Conservation (phyloP, 164 flowering plant species). For the Paratinospora sagittata region DNA sequence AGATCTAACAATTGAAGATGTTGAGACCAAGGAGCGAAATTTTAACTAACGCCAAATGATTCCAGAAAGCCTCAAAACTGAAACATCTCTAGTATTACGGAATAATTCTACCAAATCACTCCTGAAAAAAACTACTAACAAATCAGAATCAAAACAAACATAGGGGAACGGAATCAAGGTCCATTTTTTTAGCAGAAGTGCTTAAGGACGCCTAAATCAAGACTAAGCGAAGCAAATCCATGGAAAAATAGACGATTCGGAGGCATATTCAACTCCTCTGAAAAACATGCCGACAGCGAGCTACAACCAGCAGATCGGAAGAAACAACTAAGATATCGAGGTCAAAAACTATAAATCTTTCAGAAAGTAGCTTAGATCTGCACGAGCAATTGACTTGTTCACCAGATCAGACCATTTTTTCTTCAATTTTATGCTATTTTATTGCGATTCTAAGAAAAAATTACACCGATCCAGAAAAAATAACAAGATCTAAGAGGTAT, state of each 20-base stretch:
- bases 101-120: background rate
- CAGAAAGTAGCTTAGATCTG: background rate
- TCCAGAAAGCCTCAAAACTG: constrained; percentile 1
- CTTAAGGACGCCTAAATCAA: background rate
- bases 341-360: background rate
- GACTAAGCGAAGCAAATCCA: background rate
- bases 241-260: background rate
- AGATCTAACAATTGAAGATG: too few relatives aligned
- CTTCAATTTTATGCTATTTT: too few relatives aligned
- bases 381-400: background rate
- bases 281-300: background rate
- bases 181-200: background rate
- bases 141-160: background rate
- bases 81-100: too few relatives aligned
- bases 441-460: too few relatives aligned
- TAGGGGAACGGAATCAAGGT: background rate
- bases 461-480: background rate
- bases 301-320: background rate
- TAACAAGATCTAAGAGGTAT: too few relatives aligned
- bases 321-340: background rate
- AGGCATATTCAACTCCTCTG: background rate
- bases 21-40: too few relatives aligned
- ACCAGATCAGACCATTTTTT: background rate
- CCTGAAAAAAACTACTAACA: background rate
- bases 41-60: background rate